Evolutionary conservation across 2,329 filamentous ascomycete species (phyloP), one percentile per base, ranked within the genome.

Genomic region (Plectosphaerella plurivora): DNA sequence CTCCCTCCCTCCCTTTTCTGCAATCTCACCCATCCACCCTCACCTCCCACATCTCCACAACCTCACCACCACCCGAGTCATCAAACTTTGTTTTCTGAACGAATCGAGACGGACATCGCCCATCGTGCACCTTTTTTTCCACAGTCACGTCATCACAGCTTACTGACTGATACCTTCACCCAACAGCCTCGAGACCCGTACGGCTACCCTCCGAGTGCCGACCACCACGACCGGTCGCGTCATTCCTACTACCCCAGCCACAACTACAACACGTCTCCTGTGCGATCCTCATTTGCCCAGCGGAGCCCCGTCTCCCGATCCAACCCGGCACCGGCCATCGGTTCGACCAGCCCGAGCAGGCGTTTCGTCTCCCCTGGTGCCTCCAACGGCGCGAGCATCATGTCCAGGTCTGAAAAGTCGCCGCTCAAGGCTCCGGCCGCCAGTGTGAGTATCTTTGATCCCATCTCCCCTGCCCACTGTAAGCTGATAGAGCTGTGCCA

Each of bases 231-330:
- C 22, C 66, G 50, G 51, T 63, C 75, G 44, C 70, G 64, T 53
- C 63, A 67, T 49, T 53, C 66, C 33, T 62, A 75, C 46, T 82
- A 80, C 59, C 76, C 76, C 65, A 77, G 75, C 70, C 69, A 70
- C 55, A 65, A 65, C 60, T 77, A 78, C 64, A 20, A 44, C 41
- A 72, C 72, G 49, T 81, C 79, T 46, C 76, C 79, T 36, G 44
- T 46, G 7, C 25, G 22, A 12, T 62, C 73, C 22, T 68, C 69
- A 18, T 76, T 75, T 57, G 70, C 73, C 41, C 71, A 77, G 22
- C 73, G 72, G 50, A 83, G 79, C 52, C 79, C 79, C 28, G 60
- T 74, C 51, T 73, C 77, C 16, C 78, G 79, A 56, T 68, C 77
- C 15, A 78, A 78, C 56, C 70, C 74, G 14, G 73, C 72, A 59